Conservation (phyloP, 768 basidiomycete genomes). For the Chalciporus chontae region DNA sequence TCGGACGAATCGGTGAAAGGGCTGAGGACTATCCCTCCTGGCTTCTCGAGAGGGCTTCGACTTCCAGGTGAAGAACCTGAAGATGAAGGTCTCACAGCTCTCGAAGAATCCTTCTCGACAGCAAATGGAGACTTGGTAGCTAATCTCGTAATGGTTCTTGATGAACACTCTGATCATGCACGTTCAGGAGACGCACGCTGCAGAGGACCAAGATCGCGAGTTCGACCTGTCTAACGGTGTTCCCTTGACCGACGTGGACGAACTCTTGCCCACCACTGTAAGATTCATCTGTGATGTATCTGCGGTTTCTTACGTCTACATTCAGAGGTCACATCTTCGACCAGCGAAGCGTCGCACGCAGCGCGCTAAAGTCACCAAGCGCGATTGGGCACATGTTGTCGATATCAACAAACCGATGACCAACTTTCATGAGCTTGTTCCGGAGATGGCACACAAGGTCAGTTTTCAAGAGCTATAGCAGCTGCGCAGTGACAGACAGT, state of each 20-base stretch:
- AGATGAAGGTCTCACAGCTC: constrained; percentile 38
- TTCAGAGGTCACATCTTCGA: constrained; percentile 56
- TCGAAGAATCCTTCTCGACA: constrained; percentile 22
- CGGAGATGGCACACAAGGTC: constrained; percentile 94
- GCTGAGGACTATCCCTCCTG: constrained; percentile 74
- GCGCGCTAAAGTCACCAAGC: constrained; percentile 60
- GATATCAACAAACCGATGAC: constrained; percentile 86
- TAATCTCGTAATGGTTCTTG: not conserved
- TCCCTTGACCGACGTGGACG: constrained; percentile 60
- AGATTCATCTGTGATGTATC: constrained; percentile 1
- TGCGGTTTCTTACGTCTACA: constrained; percentile 7
- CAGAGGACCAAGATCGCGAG: constrained; percentile 23
- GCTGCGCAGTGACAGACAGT: constrained; percentile 5
- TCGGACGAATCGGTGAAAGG: constrained; percentile 38
- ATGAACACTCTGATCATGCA: constrained; percentile 9
- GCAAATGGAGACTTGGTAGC: constrained; percentile 16
- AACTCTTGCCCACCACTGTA: constrained; percentile 67
- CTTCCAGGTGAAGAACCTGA: constrained; percentile 56
- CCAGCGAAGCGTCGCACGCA: constrained; percentile 45
- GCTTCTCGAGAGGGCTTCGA: constrained; percentile 75
- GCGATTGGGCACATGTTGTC: constrained; percentile 97
- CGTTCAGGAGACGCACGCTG: constrained; percentile 17
- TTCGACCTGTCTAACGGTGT: constrained; percentile 11
- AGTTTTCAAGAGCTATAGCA: constrained; percentile 6
- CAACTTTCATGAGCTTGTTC: constrained; percentile 90